Conservation (phyloP, 495 filamentous ascomycete species). For the Darksidea phi region DNA sequence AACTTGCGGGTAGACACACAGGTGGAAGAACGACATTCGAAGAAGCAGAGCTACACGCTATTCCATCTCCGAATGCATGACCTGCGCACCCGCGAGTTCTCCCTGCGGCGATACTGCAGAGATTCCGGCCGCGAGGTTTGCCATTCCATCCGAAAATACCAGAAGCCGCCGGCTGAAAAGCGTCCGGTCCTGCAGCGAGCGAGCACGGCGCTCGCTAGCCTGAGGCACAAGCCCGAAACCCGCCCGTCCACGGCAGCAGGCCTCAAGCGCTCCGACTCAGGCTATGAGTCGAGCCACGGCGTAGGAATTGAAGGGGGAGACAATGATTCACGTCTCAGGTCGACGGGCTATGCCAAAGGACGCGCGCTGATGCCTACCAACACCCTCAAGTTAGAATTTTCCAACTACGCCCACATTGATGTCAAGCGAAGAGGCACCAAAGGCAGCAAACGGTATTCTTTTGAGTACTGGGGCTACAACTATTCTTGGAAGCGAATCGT, state of each 20-base stretch:
- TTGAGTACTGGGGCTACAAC: constrained; percentile 83
- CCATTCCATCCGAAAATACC: constrained; percentile 73
- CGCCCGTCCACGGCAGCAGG: constrained; percentile 48
- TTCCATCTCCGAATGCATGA: constrained; percentile 98
- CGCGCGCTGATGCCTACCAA: constrained; percentile 57
- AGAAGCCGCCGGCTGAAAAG: constrained; percentile 51
- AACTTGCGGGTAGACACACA: constrained; percentile 87
- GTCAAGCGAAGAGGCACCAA: constrained; percentile 69
- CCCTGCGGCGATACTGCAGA: constrained; percentile 85
- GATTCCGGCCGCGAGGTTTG: constrained; percentile 93
- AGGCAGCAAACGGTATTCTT: constrained; percentile 76
- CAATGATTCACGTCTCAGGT: constrained; percentile 42
- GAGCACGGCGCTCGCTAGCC: constrained; percentile 65
- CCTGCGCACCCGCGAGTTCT: constrained; percentile 80
- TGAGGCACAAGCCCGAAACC: constrained; percentile 58
- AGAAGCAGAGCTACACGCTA: constrained; percentile 69
- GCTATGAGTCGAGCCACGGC: constrained; percentile 51
- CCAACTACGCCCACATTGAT: constrained; percentile 94
- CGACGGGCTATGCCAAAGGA: constrained; percentile 40
- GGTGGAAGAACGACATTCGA: constrained; percentile 56
- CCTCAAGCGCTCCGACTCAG: constrained; percentile 58
- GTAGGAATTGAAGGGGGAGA: constrained; percentile 49
- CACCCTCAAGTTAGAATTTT: constrained; percentile 85
- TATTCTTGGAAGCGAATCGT: constrained; percentile 82
- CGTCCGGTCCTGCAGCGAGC: constrained; percentile 58